phyloP scores from a whole-genome alignment of 306 rosid species.

The Acacia crassicarpa region DNA sequence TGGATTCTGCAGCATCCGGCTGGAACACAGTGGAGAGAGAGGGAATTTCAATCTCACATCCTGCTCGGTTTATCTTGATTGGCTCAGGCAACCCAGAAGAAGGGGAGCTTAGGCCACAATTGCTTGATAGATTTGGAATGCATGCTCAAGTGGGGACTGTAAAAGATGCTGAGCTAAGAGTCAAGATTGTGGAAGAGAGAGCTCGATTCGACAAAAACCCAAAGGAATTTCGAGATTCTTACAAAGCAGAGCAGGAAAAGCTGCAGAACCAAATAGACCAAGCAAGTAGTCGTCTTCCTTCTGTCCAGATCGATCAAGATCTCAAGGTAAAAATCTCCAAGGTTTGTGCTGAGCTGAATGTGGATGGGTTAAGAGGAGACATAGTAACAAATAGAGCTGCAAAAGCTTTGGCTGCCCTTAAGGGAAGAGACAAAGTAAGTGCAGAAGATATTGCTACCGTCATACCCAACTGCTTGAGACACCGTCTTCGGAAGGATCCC shows the following conservation, averaged over 20 bases:
- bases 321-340: conserved; percentile 83
- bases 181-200: conserved; percentile 96
- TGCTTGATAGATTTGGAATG: conserved; percentile 97
- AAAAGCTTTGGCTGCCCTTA: conserved; percentile 84
- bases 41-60: conserved; percentile 93
- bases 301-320: conserved; percentile 73
- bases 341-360: conserved; percentile 89
- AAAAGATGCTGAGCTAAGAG: conserved; percentile 93
- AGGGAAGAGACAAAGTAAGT: conserved; percentile 71
- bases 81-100: conserved; percentile 99
- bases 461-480: conserved; percentile 94
- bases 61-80: conserved; percentile 87
- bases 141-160: conserved; percentile 98
- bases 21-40: conserved; percentile 99
- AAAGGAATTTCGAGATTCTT: conserved; percentile 67
- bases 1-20: conserved; percentile 98
- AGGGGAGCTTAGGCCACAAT: conserved; percentile 97
- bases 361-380: conserved; percentile 96
- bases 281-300: conserved; percentile 66
- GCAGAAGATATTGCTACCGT: conserved; percentile 90
- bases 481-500: conserved; percentile 95
- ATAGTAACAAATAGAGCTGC: conserved; percentile 92
- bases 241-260: conserved; percentile 70
- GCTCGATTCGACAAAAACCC: conserved; percentile 74
- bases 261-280: conserved; percentile 67